Base-by-base conservation (phyloP, 139 green algal species). In the Trebouxia sp. region DNA sequence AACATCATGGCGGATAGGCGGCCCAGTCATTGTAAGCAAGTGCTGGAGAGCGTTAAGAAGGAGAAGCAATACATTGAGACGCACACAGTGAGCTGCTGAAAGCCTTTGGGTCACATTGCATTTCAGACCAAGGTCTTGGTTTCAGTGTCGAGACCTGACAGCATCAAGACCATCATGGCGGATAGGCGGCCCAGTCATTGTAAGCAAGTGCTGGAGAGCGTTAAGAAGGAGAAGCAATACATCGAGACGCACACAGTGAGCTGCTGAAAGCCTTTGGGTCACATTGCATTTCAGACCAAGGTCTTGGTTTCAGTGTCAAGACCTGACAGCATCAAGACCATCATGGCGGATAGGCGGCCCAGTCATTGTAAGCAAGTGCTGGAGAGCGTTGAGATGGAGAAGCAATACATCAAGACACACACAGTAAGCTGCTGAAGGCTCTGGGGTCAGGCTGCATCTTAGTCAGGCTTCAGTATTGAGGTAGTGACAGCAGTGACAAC, bases 271-370 rank as follows among this genome's bases (percentile, higher is more conserved):
- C n/a, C n/a, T n/a, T n/a, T n/a, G n/a, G n/a, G n/a, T n/a, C n/a
- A n/a, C n/a, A n/a, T n/a, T n/a, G n/a, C n/a, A n/a, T n/a, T n/a
- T n/a, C n/a, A n/a, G n/a, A n/a, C n/a, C n/a, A n/a, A n/a, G n/a
- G n/a, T n/a, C n/a, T n/a, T n/a, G n/a, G n/a, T n/a, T n/a, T n/a
- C n/a, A n/a, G n/a, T n/a, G n/a, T n/a, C n/a, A n/a, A n/a, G n/a
- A n/a, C n/a, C n/a, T n/a, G n/a, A n/a, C n/a, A n/a, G n/a, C n/a
- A n/a, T n/a, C n/a, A n/a, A n/a, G n/a, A n/a, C n/a, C 88, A 96
- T 98, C 81, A 89, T 94, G 48, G 91, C 95, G 32, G 96, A 97
- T 87, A 95, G 88, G 39, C 97, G 95, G 91, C 89, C 89, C 35
- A 88, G 86, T 41, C 95, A 98, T 86, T 95, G 91, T 83, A 85